A percentile compares a stretch with the other conserved stretches of the same genome.
phyloP scores from a whole-genome alignment of 2,329 filamentous ascomycete species.

The Rutstroemia sp. region DNA sequence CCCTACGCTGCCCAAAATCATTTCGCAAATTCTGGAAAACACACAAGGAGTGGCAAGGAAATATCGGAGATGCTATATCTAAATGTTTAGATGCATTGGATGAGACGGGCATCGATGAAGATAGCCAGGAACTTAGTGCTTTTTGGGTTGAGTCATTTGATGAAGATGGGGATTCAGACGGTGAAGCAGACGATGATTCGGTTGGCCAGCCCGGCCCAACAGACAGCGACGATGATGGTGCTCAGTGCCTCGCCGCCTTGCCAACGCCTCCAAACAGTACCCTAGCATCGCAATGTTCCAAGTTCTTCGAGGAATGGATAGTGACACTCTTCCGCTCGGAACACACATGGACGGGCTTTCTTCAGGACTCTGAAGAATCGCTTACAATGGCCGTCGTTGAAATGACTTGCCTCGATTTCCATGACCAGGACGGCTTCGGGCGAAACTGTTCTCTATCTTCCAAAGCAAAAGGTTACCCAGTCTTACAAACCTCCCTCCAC shows the following conservation, averaged over 20 bases:
- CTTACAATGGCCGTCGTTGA: slow-evolving; percentile 12
- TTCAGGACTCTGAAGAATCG: slow-evolving; percentile 11
- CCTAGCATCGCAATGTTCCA: not conserved
- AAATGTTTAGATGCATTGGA: slow-evolving; percentile 11
- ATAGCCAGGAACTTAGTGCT: slow-evolving; percentile 12
- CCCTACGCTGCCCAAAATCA: slow-evolving; percentile 3
- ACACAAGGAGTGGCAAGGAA: slow-evolving; percentile 1
- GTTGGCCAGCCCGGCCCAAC: not conserved
- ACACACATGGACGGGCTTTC: slow-evolving; percentile 11
- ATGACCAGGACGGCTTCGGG: slow-evolving; percentile 5
- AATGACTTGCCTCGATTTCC: slow-evolving; percentile 12
- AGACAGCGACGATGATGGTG: not conserved
- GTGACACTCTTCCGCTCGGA: slow-evolving; percentile 1
- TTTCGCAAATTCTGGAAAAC: slow-evolving; percentile 12
- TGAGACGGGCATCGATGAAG: slow-evolving; percentile 9
- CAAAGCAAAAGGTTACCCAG: not conserved
- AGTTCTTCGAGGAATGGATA: slow-evolving; percentile 1
- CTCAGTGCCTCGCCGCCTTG: not conserved
- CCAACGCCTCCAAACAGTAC: not conserved
- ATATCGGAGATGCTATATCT: slow-evolving; percentile 12
- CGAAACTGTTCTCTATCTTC: not conserved
- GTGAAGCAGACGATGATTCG: slow-evolving; percentile 3
- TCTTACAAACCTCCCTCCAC: not conserved
- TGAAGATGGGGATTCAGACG: slow-evolving; percentile 10
- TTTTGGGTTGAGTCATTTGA: slow-evolving; percentile 14